Base-by-base conservation (phyloP, 2,329 filamentous ascomycete species). In the Tolypocladium tundrense region DNA sequence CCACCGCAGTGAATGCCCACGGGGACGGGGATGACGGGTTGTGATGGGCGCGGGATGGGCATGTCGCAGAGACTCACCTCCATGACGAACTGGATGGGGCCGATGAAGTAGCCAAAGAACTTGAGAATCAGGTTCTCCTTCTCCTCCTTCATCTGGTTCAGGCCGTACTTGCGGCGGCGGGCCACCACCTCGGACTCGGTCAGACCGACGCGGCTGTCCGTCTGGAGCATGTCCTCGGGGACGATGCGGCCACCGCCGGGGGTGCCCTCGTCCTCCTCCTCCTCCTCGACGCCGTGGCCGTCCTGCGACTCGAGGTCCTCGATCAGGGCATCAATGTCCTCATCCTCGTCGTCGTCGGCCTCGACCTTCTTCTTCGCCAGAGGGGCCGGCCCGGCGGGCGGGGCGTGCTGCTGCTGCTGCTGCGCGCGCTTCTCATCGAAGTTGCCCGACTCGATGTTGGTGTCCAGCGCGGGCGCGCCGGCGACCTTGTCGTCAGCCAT, bases 11-110 rank as follows among this genome's bases (percentile, higher is more conserved):
- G 2, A 21, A 21, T 13, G 31, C 16, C 31, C 19, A 8, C 1
- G 45, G 45, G 1, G 3, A 1, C n/a, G 19, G 31, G 27, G 1
- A 31, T 50, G 27, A 4, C 21, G 48, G 31, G 11, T 3, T 24
- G 24, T 24, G 43, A 27, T 4, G 42, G 42, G 27, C 27, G 5
- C 5, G 43, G 43, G 43, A 48, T 48, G 43, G 24, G 24, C 14
- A 16, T 9, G 6, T 33, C 31, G 24, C 8, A 19, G 58, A 57
- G 33, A 73, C 83, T 70, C 72, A 87, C 88, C 85, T 93, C 89
- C 91, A 96, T 96, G 71, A 96, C 91, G 74, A 93, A 93, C 72
- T 95, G 91, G 64, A 96, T 93, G 31, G 91, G 91, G 64, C 91
- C 91, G 58, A 94, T 79, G 73, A 95, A 95, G 78, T 89, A 94